Evolutionary conservation across 139 green algal genomes (phyloP).

Genomic region (Monoraphidium neglectum): DNA sequence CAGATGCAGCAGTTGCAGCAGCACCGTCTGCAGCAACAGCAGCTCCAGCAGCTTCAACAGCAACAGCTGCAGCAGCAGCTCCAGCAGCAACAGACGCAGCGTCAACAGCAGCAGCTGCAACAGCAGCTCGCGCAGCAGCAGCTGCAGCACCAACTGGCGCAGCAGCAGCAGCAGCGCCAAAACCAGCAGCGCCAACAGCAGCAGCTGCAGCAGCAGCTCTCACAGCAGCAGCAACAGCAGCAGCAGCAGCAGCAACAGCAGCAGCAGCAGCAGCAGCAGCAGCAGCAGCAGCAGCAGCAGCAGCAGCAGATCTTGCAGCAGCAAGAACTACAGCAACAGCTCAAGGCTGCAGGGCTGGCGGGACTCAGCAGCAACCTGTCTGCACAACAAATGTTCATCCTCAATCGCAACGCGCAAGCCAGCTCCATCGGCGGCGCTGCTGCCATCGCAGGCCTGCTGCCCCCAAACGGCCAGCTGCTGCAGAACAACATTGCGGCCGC

Average conservation of each 20-base stretch:
- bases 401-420: not conserved
- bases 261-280: conserved; percentile 8
- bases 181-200: not conserved
- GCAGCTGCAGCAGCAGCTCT: not conserved
- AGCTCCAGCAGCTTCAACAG: not conserved
- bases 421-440: not conserved
- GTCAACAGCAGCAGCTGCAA: not conserved
- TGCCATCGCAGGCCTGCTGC: not conserved
- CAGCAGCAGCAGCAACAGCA: conserved; percentile 6
- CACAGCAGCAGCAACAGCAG: not conserved
- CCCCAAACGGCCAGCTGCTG: not conserved
- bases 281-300: not conserved
- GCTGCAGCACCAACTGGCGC: not conserved
- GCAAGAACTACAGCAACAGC: not conserved
- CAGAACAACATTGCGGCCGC: conserved; percentile 1
- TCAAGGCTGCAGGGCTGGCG: not conserved
- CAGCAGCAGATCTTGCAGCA: not conserved
- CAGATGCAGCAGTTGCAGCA: not conserved
- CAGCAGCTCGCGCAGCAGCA: not conserved
- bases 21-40: not conserved
- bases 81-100: conserved; percentile 5
- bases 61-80: not conserved
- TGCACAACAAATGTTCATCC: not conserved
- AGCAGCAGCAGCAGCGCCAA: not conserved
- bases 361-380: not conserved